phyloP scores from a whole-genome alignment of 2,329 filamentous ascomycete species.

The Arthrobotrys pseudoclavata region DNA sequence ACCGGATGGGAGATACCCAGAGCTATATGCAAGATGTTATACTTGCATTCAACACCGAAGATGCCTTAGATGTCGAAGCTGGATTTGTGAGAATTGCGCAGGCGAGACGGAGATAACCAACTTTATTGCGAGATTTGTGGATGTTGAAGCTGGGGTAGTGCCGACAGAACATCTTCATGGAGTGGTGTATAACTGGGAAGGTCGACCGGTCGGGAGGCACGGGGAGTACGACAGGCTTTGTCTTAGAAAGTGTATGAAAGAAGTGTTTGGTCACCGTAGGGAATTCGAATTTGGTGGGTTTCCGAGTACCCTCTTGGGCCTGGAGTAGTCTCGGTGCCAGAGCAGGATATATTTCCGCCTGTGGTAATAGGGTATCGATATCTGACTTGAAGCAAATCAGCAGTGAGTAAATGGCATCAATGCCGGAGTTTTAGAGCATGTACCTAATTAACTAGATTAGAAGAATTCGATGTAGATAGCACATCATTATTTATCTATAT shows the following conservation, averaged over 20 bases:
- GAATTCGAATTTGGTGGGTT: not conserved
- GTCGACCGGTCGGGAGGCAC: not conserved
- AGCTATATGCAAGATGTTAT: constrained; percentile 34
- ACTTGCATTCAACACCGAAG: not conserved
- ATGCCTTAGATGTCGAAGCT: constrained; percentile 16
- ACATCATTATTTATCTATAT: not conserved
- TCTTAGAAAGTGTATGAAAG: constrained; percentile 34
- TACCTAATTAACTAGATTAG: no score
- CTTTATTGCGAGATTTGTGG: constrained; percentile 2
- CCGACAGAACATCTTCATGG: not conserved
- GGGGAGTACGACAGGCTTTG: constrained; percentile 9
- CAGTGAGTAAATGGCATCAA: no score
- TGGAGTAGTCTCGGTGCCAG: no score
- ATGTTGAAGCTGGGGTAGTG: constrained; percentile 6
- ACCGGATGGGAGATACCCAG: constrained; percentile 30
- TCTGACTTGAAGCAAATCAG: no score
- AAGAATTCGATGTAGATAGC: no score
- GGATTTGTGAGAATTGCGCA: constrained; percentile 50
- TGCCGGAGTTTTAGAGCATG: no score
- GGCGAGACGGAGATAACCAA: not conserved
- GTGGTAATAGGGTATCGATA: no score
- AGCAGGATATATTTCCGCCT: no score
- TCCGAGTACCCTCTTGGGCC: not conserved
- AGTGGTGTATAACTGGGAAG: constrained; percentile 15
- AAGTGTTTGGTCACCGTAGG: constrained; percentile 17